phyloP scores from a whole-genome alignment of 495 filamentous ascomycete genomes.

The Diplogelasinospora grovesii region DNA sequence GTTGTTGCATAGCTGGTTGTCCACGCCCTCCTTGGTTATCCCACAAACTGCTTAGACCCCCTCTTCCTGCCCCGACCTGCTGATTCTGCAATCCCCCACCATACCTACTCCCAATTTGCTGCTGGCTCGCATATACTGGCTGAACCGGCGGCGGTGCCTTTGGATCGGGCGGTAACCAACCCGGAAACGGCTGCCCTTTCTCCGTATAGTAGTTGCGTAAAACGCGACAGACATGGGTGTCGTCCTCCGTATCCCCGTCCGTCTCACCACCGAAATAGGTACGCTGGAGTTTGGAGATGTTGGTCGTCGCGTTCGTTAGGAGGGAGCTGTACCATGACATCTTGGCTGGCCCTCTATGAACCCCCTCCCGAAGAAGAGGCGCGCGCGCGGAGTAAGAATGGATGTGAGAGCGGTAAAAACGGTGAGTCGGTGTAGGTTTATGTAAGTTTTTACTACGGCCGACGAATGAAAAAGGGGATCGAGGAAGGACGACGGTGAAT shows the following conservation, averaged over 20 bases:
- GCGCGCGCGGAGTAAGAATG: background rate
- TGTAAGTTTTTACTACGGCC: too few relatives aligned
- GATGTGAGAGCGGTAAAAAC: background rate
- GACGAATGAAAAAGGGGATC: too few relatives aligned
- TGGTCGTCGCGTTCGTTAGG: conserved; percentile 70
- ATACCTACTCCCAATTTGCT: conserved; percentile 45
- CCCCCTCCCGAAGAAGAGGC: background rate
- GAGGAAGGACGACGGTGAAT: too few relatives aligned
- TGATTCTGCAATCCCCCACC: conserved; percentile 40
- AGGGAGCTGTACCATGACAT: conserved; percentile 80
- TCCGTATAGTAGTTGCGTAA: conserved; percentile 93
- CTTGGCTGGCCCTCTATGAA: conserved; percentile 18
- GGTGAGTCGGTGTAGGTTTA: too few relatives aligned
- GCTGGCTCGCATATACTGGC: conserved; percentile 39
- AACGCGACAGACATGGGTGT: conserved; percentile 89
- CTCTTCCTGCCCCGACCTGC: conserved; percentile 20
- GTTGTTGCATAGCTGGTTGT: too few relatives aligned
- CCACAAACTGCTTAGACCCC: conserved; percentile 71
- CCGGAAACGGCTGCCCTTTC: conserved; percentile 73
- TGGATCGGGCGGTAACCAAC: conserved; percentile 85
- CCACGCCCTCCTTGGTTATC: conserved; percentile 58
- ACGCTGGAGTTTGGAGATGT: conserved; percentile 73
- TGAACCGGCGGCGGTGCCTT: conserved; percentile 54
- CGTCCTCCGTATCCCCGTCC: conserved; percentile 90
- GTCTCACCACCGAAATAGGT: conserved; percentile 70